Conservation (phyloP, 208 protist genomes). For the Crithidia expoeki region DNA sequence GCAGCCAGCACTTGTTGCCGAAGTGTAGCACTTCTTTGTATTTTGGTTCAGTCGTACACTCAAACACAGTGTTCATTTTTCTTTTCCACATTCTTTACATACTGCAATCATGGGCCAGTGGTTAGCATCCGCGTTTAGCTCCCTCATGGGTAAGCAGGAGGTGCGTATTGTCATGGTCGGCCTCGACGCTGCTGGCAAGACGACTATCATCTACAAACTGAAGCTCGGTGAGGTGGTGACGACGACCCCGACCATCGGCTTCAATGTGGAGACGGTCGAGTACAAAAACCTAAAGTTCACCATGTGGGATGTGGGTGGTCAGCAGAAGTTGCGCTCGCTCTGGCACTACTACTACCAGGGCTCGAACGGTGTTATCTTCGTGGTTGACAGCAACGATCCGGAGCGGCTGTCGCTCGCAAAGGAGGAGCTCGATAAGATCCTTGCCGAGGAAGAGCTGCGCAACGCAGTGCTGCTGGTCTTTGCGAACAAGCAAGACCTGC, state of each 20-base stretch:
- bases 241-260: constrained; percentile 97
- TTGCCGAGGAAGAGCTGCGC: constrained; percentile 97
- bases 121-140: constrained; percentile 54
- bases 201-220: constrained; percentile 98
- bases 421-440: constrained; percentile 96
- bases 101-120: constrained; percentile 36
- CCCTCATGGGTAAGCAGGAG: constrained; percentile 96
- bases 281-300: constrained; percentile 98
- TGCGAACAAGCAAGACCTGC: constrained; percentile 99
- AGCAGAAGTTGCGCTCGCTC: constrained; percentile 95
- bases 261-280: constrained; percentile 98
- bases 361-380: constrained; percentile 97
- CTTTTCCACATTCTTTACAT: not conserved
- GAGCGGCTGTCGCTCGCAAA: constrained; percentile 91
- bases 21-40: no score
- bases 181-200: constrained; percentile 98
- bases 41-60: no score
- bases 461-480: constrained; percentile 97
- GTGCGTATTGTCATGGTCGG: constrained; percentile 98
- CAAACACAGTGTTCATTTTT: no score
- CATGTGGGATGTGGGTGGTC: constrained; percentile 97
- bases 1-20: no score
- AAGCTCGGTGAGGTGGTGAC: constrained; percentile 96
- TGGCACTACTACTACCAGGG: constrained; percentile 98
- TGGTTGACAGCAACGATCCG: constrained; percentile 97